phyloP scores from a whole-genome alignment of 1,284 basidiomycete species.

The Thelephora terrestris region DNA sequence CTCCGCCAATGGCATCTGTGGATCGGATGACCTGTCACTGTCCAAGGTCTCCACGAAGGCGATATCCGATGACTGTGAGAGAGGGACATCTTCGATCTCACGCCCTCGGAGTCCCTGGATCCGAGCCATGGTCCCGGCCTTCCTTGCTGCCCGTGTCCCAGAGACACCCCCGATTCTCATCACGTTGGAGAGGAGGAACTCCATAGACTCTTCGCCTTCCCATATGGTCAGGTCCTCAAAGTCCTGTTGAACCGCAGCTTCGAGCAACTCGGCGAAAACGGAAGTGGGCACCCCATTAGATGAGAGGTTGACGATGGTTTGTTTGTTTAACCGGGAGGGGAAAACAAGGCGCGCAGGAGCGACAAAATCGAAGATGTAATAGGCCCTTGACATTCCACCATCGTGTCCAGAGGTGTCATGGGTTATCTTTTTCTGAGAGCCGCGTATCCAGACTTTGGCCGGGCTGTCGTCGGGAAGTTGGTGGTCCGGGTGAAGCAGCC shows the following conservation, averaged over 20 bases:
- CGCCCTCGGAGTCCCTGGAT: constrained; percentile 40
- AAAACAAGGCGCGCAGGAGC: constrained; percentile 27
- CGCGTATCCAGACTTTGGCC: constrained; percentile 58
- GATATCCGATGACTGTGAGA: constrained; percentile 15
- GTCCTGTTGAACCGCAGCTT: constrained; percentile 35
- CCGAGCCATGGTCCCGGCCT: constrained; percentile 37
- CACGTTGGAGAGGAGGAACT: constrained; percentile 40
- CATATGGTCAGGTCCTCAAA: constrained; percentile 44
- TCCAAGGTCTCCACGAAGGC: constrained; percentile 8
- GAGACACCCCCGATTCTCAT: constrained; percentile 37
- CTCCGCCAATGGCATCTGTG: constrained; percentile 36
- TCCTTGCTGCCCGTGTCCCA: constrained; percentile 31
- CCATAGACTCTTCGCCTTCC: constrained; percentile 34
- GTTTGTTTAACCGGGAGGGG: constrained; percentile 35
- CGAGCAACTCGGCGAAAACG: constrained; percentile 39
- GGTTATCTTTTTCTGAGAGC: constrained; percentile 54
- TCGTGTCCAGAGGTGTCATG: no score
- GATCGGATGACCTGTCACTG: constrained; percentile 1
- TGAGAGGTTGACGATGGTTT: constrained; percentile 53
- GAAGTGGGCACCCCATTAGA: constrained; percentile 42
- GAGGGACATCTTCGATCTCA: constrained; percentile 4
- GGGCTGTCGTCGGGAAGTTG: constrained; percentile 19
- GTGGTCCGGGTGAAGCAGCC: constrained; percentile 49
- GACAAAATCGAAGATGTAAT: constrained; percentile 39
- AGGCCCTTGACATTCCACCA: constrained; percentile 24